phyloP scores from a whole-genome alignment of 2,329 filamentous ascomycete species.

The Cylindrodendrum hubeiense region DNA sequence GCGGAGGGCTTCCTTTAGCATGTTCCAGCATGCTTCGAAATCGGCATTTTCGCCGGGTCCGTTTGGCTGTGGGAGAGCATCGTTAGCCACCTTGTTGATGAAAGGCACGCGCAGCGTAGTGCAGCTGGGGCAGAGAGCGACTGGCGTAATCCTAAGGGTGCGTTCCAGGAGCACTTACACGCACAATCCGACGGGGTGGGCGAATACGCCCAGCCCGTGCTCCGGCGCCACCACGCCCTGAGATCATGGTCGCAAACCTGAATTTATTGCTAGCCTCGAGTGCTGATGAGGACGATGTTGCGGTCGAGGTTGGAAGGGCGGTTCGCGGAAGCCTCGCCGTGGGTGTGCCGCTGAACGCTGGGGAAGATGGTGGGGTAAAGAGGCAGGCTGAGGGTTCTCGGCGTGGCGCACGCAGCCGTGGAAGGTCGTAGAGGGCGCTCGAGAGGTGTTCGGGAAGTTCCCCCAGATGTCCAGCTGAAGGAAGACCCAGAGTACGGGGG shows the following conservation, averaged over 20 bases:
- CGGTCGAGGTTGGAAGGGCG: not conserved
- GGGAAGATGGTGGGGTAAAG: slow-evolving; percentile 27
- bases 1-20: slow-evolving; percentile 79
- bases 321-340: not conserved
- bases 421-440: not conserved
- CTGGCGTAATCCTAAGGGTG: not conserved
- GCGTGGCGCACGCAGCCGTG: not conserved
- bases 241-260: slow-evolving; percentile 56
- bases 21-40: slow-evolving; percentile 88
- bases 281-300: not conserved
- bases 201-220: slow-evolving; percentile 55
- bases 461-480: slow-evolving; percentile 29
- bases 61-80: slow-evolving; percentile 46
- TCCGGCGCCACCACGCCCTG: slow-evolving; percentile 60
- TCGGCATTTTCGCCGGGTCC: slow-evolving; percentile 72
- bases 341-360: not conserved
- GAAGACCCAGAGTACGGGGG: slow-evolving; percentile 20
- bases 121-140: not conserved
- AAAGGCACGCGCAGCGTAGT: not conserved
- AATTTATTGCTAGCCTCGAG: not conserved
- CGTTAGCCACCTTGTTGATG: not conserved
- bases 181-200: slow-evolving; percentile 57
- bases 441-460: not conserved
- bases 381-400: not conserved
- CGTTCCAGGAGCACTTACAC: slow-evolving; percentile 50